Evolutionary conservation across 169 alveolate genomes (phyloP), one percentile per base, ranked within the genome.

Genomic region (Babesia ovata): DNA sequence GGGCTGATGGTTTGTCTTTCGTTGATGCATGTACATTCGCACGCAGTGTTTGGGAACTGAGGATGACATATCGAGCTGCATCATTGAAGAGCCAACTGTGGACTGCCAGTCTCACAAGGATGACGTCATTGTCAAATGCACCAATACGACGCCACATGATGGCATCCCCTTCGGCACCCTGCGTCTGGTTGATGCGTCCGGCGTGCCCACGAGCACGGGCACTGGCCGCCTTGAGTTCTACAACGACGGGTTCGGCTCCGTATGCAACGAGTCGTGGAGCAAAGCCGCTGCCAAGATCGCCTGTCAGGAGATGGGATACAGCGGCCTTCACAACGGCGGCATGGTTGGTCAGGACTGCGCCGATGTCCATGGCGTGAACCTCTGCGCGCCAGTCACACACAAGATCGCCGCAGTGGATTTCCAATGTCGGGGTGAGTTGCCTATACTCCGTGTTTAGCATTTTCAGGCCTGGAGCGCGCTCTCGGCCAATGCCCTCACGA

Each of bases 251-350:
- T 90, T 86, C 71, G 94, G 95, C 16, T 87, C 94, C 49, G 87
- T 93, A 12, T 93, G 96, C 79, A 86, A 89, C 56, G 96, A 93
- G 49, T 86, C 84, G 17, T 93, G 96, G 96, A 77, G 78, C 59
- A 87, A 81, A 53, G 90, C 79, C 42, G 87, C 93, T 17, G 96
- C 88, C 58, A 79, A 75, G 45, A 92, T 93, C 29, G 96, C 95
- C 36, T 93, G 96, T 83, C 75, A 59, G 59, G 93, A 93, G 69
- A 81, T 93, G 90, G 96, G 96, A 42, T 93, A 91, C 75, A 60
- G 85, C 19, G 86, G 86, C 52, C 48, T 83, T 26, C 84, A 92
- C 84, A 89, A 92, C 48, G 95, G 94, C 29, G 97, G 97, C n/a
- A 65, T 88, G 60, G 94, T 95, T 16, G 92, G 86, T 22, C 88